Base-by-base conservation (phyloP, 2,329 filamentous ascomycete species). In the Camillea tinctor region DNA sequence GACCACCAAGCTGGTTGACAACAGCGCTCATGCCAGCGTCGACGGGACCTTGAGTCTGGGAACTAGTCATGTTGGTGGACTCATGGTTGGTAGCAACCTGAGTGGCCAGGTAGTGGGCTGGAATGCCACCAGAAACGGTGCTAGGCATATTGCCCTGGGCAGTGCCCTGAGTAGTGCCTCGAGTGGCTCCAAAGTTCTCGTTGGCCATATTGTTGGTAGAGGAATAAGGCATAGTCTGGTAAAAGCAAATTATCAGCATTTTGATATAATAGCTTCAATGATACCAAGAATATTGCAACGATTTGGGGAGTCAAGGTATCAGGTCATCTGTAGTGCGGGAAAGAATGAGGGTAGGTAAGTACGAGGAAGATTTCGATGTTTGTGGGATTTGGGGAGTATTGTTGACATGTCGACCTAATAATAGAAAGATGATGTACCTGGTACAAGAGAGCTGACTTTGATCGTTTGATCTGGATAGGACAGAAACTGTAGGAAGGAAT, bases 1-100 rank as follows among this genome's bases (percentile, higher is more conserved):
- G 70, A 52, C 70, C 69, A 50, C 72, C 67, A 54, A 79, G 67
- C 57, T 72, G 70, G 54, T 66, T 67, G 24, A 71, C 59, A 50
- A 74, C 56, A 44, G 69, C 60, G 36, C 64, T 68, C 65, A 74
- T 71, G 22, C 66, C 66, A 24, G 58, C 49, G 22, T 72, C 71
- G 36, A 64, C 54, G 50, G 66, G 44, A n/a, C 50, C 30, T 17
- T 68, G 70, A 30, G 23, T 56, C 20, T 66, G 65, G 8, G 57
- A 23, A 40, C 64, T 62, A 52, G 57, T 54, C 54, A 64, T 59
- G 53, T 66, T 67, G 55, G 68, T 56, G 50, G 36, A 44, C 11
- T 44, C 36, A 15, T 44, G 36, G 36, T 44, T 44, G 36, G 40
- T 51, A 40, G 57, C n/a, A 15, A 19, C 54, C 40, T 48, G 54